Percentiles rank a stretch among this genome's conserved stretches.
Conservation (phyloP, 1,284 basidiomycete species). For the Trametes hirsuta region DNA sequence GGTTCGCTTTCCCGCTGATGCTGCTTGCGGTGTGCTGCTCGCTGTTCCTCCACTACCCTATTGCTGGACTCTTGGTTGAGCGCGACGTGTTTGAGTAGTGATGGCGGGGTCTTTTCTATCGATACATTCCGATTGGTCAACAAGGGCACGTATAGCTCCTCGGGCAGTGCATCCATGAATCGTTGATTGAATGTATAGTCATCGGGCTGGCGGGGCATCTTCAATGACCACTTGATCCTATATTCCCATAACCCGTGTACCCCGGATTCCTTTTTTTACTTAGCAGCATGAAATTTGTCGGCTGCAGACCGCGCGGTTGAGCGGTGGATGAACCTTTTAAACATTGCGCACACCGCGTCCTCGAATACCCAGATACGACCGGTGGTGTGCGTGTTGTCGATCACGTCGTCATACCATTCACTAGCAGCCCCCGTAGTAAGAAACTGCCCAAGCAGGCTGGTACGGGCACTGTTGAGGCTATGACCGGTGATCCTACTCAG, state of each 20-base stretch:
- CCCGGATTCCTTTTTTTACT: background rate
- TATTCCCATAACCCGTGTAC: constrained; percentile 8
- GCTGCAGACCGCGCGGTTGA: constrained; percentile 5
- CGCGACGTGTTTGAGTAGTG: background rate
- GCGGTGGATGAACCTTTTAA: constrained; percentile 7
- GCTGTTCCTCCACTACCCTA: background rate
- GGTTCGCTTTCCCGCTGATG: too few species aligned
- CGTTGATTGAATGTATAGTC: constrained; percentile 12
- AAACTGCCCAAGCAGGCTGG: background rate
- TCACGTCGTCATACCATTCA: constrained; percentile 5
- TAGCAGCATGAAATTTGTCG: constrained; percentile 1
- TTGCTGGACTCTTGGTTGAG: background rate
- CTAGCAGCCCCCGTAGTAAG: background rate
- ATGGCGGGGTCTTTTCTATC: background rate
- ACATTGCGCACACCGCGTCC: constrained; percentile 5
- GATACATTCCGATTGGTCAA: background rate
- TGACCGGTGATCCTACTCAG: background rate
- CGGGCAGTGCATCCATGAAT: constrained; percentile 4
- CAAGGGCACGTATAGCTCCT: background rate
- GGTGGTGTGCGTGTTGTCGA: background rate
- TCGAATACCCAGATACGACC: constrained; percentile 5
- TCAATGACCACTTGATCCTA: background rate
- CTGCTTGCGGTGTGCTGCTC: background rate
- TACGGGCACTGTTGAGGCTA: background rate
- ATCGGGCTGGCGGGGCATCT: constrained; percentile 13